A percentile compares a stretch with the other conserved stretches of the same genome.
These are phyloP conservation scores for Arthroderma uncinatum DNA, from an alignment of 2,329 filamentous ascomycete species.

Conservation along the genomic window DNA sequence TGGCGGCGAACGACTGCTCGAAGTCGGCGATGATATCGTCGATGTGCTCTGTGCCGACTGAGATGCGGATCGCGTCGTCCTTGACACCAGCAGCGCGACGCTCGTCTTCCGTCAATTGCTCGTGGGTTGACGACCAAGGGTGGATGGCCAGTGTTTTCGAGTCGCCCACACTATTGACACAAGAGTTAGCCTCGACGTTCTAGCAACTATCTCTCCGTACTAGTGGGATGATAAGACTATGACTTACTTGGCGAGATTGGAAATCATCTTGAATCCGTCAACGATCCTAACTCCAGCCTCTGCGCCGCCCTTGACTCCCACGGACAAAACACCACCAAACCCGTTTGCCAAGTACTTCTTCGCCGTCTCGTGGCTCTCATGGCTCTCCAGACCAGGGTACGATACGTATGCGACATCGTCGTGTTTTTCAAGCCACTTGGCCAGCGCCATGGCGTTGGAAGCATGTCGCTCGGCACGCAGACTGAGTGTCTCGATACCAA, in stretches of 20 bases:
- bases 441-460: constrained; percentile 67
- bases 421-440: constrained; percentile 72
- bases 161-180: constrained; percentile 15
- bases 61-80: background rate
- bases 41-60: background rate
- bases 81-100: background rate
- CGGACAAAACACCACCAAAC: constrained; percentile 81
- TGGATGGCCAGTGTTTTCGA: background rate
- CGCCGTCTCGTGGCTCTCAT: constrained; percentile 65
- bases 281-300: constrained; percentile 78
- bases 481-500: constrained; percentile 82
- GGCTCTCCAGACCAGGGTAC: constrained; percentile 77
- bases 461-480: constrained; percentile 79
- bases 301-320: constrained; percentile 83
- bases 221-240: background rate
- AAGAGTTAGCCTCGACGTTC: background rate
- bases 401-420: constrained; percentile 84
- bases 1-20: constrained; percentile 26
- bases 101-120: background rate
- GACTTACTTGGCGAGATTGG: constrained; percentile 19
- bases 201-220: too few relatives aligned
- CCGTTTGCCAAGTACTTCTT: constrained; percentile 79
- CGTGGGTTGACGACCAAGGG: background rate
- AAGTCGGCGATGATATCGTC: background rate
- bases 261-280: constrained; percentile 82